Conservation (phyloP, 495 filamentous ascomycete genomes). For the Aspergillus taichungensis region DNA sequence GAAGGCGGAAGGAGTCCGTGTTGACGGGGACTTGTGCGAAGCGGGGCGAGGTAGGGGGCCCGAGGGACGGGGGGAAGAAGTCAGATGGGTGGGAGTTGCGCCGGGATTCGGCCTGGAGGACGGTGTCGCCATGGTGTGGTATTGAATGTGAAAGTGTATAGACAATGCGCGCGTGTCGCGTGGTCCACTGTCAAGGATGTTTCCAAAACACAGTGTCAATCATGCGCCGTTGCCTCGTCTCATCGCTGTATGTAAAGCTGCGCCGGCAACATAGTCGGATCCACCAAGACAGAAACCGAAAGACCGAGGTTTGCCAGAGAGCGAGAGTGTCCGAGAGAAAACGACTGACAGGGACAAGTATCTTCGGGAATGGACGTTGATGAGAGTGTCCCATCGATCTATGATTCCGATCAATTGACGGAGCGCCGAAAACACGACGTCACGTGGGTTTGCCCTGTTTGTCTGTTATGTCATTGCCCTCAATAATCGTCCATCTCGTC, state of each 20-base stretch:
- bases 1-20: slow-evolving; percentile 33
- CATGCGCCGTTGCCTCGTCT: too few relatives aligned
- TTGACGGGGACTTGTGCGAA: slow-evolving; percentile 38
- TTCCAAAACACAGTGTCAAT: too few relatives aligned
- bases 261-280: too few relatives aligned
- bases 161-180: too few relatives aligned
- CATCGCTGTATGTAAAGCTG: too few relatives aligned
- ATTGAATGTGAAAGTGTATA: background rate
- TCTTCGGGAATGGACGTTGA: background rate
- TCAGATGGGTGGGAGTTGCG: slow-evolving; percentile 39
- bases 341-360: background rate
- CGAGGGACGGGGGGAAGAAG: slow-evolving; percentile 35
- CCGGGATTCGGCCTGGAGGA: slow-evolving; percentile 35
- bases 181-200: too few relatives aligned
- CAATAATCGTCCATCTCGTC: background rate
- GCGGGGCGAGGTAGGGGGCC: slow-evolving; percentile 32
- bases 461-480: slow-evolving; percentile 1
- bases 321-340: too few relatives aligned
- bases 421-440: slow-evolving; percentile 12
- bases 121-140: slow-evolving; percentile 33
- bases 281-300: too few relatives aligned
- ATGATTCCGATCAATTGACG: background rate
- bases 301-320: too few relatives aligned
- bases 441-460: slow-evolving; percentile 30
- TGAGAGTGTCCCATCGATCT: background rate